phyloP scores from a whole-genome alignment of 2,329 filamentous ascomycete species.

The Cordyceps pruinosa region DNA sequence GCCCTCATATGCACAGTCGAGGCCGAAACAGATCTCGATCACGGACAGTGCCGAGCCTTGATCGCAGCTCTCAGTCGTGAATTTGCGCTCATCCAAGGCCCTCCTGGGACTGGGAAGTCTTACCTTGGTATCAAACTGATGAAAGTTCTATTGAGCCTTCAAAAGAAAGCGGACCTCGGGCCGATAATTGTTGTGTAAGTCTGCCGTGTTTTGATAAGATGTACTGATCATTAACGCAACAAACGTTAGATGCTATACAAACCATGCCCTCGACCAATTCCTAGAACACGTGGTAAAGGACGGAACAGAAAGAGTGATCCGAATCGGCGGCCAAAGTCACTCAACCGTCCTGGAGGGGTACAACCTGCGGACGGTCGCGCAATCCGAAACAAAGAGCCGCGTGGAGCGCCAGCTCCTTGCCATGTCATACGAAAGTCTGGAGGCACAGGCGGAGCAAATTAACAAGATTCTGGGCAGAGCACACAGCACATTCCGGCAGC shows the following conservation, averaged over 20 bases:
- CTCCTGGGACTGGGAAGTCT: slow-evolving; percentile 62
- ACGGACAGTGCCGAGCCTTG: slow-evolving; percentile 43
- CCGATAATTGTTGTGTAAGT: slow-evolving; percentile 34
- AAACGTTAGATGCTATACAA: slow-evolving; percentile 29
- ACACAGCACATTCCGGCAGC: background rate
- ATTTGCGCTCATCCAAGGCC: slow-evolving; percentile 59
- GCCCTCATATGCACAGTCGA: background rate
- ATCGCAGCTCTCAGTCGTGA: slow-evolving; percentile 44
- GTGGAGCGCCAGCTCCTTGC: background rate
- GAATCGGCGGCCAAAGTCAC: slow-evolving; percentile 40
- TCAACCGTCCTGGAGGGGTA: slow-evolving; percentile 1
- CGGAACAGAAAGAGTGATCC: slow-evolving; percentile 44
- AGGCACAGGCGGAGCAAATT: background rate
- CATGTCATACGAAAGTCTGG: background rate
- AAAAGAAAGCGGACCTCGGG: slow-evolving; percentile 31
- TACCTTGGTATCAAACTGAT: slow-evolving; percentile 53
- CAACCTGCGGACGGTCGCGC: background rate
- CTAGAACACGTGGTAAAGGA: slow-evolving; percentile 48
- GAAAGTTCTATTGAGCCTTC: slow-evolving; percentile 41
- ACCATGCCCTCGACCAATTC: slow-evolving; percentile 44
- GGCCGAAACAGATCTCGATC: slow-evolving; percentile 42
- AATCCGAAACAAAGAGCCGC: background rate
- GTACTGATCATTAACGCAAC: slow-evolving; percentile 15
- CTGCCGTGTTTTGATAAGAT: slow-evolving; percentile 24
- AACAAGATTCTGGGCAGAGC: background rate